Evolutionary conservation across 2,329 filamentous ascomycete species (phyloP).

Genomic region (Cercospora sp.): DNA sequence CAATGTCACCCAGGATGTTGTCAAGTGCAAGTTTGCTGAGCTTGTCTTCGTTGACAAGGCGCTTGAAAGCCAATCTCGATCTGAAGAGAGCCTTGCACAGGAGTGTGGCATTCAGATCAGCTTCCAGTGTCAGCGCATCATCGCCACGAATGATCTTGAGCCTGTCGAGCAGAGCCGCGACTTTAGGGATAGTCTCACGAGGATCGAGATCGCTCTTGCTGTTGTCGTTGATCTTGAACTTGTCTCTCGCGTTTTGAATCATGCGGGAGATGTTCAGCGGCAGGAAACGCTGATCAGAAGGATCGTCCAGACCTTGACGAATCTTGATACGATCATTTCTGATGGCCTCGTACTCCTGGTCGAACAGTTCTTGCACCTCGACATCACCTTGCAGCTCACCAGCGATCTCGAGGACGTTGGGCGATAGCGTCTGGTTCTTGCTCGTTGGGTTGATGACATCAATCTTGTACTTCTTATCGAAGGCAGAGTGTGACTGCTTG

Average conservation of each 20-base stretch:
- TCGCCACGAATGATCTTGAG: conserved; percentile 83
- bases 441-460: conserved; percentile 74
- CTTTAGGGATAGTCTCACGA: conserved; percentile 77
- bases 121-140: conserved; percentile 79
- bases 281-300: conserved; percentile 83
- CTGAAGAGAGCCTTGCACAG: conserved; percentile 91
- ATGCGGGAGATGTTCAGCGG: conserved; percentile 90
- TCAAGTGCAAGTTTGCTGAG: conserved; percentile 90
- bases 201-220: conserved; percentile 88
- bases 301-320: conserved; percentile 69
- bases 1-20: conserved; percentile 86
- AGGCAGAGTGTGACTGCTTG: conserved; percentile 72
- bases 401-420: conserved; percentile 79
- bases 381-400: conserved; percentile 83
- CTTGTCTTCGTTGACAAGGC: conserved; percentile 79
- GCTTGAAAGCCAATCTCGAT: conserved; percentile 88
- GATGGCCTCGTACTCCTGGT: conserved; percentile 83
- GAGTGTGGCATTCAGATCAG: conserved; percentile 82
- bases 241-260: conserved; percentile 83
- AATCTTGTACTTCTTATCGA: conserved; percentile 78
- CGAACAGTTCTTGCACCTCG: conserved; percentile 81
- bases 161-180: conserved; percentile 71
- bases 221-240: conserved; percentile 85
- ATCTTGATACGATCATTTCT: conserved; percentile 72
- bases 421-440: conserved; percentile 56